Evolutionary conservation across 1,284 basidiomycete species (phyloP).

Genomic region (Ustilago shanxiensis): DNA sequence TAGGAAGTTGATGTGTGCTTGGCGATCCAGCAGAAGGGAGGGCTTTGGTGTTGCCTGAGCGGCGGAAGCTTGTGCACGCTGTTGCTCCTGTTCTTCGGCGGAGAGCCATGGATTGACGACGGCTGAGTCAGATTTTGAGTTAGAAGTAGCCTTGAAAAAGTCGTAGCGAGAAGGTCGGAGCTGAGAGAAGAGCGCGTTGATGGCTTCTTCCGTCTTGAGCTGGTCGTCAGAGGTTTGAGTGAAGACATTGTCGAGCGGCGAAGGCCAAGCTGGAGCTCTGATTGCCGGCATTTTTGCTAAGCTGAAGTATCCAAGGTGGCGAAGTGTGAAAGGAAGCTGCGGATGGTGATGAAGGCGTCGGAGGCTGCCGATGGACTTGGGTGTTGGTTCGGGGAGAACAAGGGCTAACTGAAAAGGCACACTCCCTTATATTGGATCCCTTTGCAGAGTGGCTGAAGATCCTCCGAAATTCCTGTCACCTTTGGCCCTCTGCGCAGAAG

Average conservation of each 20-base stretch:
- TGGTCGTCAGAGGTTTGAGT: conserved; percentile 65
- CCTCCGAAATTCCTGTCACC: neutral
- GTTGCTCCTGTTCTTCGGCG: conserved; percentile 22
- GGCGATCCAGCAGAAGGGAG: conserved; percentile 51
- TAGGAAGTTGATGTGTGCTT: conserved; percentile 62
- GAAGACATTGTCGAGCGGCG: conserved; percentile 54
- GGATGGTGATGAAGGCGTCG: neutral
- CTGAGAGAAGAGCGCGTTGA: conserved; percentile 52
- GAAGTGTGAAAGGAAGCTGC: neutral
- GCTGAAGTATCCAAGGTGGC: neutral
- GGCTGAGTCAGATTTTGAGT: neutral
- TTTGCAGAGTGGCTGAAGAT: neutral
- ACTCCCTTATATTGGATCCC: neutral
- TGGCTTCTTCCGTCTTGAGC: conserved; percentile 56
- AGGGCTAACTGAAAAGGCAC: neutral
- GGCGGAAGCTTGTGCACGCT: conserved; percentile 18
- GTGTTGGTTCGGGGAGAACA: neutral
- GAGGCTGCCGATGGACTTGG: conserved; percentile 1
- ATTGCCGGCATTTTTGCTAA: conserved; percentile 37
- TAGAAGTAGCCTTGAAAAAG: conserved; percentile 28
- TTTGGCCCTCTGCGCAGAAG: neutral
- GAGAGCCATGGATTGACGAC: conserved; percentile 52
- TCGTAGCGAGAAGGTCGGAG: conserved; percentile 25
- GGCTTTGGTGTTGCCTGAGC: conserved; percentile 21
- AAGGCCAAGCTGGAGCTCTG: conserved; percentile 45